phyloP scores from a whole-genome alignment of 495 filamentous ascomycete species.

The Penicillium steckii region DNA sequence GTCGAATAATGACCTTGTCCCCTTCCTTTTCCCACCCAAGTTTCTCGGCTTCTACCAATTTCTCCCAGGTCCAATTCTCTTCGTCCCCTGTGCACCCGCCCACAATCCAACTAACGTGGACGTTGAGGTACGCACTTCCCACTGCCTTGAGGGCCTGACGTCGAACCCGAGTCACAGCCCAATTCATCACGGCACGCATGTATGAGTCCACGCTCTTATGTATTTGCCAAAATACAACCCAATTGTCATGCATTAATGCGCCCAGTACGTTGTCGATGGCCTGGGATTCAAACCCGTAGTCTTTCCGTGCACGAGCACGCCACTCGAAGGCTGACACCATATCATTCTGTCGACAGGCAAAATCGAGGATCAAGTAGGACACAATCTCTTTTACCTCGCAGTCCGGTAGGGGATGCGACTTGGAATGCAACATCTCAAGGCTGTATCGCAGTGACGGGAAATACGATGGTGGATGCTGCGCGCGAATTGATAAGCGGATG shows the following conservation, averaged over 20 bases:
- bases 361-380: slow-evolving; percentile 80
- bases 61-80: slow-evolving; percentile 70
- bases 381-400: slow-evolving; percentile 74
- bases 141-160: slow-evolving; percentile 78
- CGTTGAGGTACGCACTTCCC: slow-evolving; percentile 74
- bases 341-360: slow-evolving; percentile 80
- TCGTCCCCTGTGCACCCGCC: slow-evolving; percentile 53
- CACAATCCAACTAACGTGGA: slow-evolving; percentile 54
- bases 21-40: slow-evolving; percentile 79
- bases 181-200: slow-evolving; percentile 73
- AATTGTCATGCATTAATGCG: slow-evolving; percentile 78
- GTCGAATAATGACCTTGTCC: slow-evolving; percentile 68
- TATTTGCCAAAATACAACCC: slow-evolving; percentile 71
- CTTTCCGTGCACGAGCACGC: slow-evolving; percentile 41
- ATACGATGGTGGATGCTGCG: slow-evolving; percentile 81
- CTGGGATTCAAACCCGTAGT: slow-evolving; percentile 56
- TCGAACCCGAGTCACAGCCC: slow-evolving; percentile 67
- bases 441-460: slow-evolving; percentile 81
- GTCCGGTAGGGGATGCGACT: slow-evolving; percentile 57
- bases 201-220: slow-evolving; percentile 73
- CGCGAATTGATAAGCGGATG: slow-evolving; percentile 76
- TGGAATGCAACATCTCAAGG: slow-evolving; percentile 65
- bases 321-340: slow-evolving; percentile 69
- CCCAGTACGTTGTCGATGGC: slow-evolving; percentile 65
- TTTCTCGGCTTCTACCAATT: slow-evolving; percentile 59